Evolutionary conservation across 1,139 yeast genomes (phyloP).

Genomic region (Suhomyces ambrosiae): DNA sequence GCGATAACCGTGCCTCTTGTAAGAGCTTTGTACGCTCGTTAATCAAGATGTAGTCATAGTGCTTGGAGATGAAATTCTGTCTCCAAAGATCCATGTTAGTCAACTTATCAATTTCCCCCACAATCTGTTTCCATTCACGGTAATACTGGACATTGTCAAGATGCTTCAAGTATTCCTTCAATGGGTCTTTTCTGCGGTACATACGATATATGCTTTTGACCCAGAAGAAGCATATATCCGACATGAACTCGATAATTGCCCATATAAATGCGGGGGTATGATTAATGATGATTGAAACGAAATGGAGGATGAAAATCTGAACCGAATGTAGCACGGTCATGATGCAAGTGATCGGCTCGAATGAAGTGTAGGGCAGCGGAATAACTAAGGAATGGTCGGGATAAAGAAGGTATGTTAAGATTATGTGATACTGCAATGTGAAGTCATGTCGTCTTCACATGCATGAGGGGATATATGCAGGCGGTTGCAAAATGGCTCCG

Average conservation of each 20-base stretch:
- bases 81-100: constrained; percentile 82
- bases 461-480: constrained; percentile 3
- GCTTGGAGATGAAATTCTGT: constrained; percentile 77
- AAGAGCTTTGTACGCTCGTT: constrained; percentile 70
- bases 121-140: constrained; percentile 63
- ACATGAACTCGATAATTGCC: constrained; percentile 59
- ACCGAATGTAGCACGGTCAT: neutral
- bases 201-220: constrained; percentile 40
- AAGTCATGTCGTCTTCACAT: no score
- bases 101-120: constrained; percentile 61
- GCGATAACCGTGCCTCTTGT: constrained; percentile 59
- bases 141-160: constrained; percentile 50
- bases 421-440: no score
- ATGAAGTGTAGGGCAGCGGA: neutral
- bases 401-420: constrained; percentile 1
- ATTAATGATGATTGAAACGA: constrained; percentile 26
- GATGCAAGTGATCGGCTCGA: constrained; percentile 1
- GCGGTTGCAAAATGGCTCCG: constrained; percentile 9
- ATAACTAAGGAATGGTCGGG: no score
- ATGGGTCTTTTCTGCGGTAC: constrained; percentile 42
- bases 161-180: constrained; percentile 41
- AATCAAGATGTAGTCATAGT: constrained; percentile 83
- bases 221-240: constrained; percentile 68
- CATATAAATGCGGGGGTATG: constrained; percentile 64
- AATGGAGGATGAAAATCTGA: constrained; percentile 1